Evolutionary conservation across 2,329 filamentous ascomycete species (phyloP), one percentile per base, ranked within the genome.

Genomic region (Magnaporthiopsis rhizophila): DNA sequence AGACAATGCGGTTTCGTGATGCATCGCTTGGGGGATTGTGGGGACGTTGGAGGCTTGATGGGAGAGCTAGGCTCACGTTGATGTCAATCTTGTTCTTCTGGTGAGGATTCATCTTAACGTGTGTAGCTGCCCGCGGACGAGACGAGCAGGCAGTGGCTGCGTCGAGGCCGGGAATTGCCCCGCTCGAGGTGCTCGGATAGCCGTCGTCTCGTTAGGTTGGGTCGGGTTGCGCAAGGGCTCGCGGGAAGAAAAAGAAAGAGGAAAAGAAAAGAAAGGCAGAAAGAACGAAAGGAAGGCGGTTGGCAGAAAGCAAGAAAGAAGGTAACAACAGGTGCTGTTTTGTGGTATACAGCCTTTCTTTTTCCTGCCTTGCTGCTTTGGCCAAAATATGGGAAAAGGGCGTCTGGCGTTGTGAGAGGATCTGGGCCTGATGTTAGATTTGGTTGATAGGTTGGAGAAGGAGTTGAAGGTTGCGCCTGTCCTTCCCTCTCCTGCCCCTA

Each of bases 11-110:
- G 28, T 30, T 30, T n/a, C 18, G 45, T 53, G 45, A 53, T 21
- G 21, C 45, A 53, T 53, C 18, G 21, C 8, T 15, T 12, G 45
- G 21, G 13, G 5, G 36, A 38, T 38, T 38, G 36, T 1, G 36
- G 36, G 36, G 36, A 8, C 32, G 7, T 12, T 36, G 36, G 36
- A 38, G 15, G 34, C 11, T 36, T 36, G 36, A 18, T 5, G 13
- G 18, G 6, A n/a, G n/a, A 15, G 45, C 3, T 38, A 11, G 26
- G 85, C 91, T 81, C 81, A 97, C 95, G 83, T 86, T 93, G 79
- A 97, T 85, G 79, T 99, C 95, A 73, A 98, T 85, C 84, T 99
- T 98, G 85, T 97, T 97, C 85, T 96, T 93, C 84, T 97, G 91
- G 77, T 93, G 92, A 71, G 94, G 94, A 78, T 97, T 97, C 92